Base-by-base conservation (phyloP, 306 rosid genomes). In the Gleditsia sinensis region DNA sequence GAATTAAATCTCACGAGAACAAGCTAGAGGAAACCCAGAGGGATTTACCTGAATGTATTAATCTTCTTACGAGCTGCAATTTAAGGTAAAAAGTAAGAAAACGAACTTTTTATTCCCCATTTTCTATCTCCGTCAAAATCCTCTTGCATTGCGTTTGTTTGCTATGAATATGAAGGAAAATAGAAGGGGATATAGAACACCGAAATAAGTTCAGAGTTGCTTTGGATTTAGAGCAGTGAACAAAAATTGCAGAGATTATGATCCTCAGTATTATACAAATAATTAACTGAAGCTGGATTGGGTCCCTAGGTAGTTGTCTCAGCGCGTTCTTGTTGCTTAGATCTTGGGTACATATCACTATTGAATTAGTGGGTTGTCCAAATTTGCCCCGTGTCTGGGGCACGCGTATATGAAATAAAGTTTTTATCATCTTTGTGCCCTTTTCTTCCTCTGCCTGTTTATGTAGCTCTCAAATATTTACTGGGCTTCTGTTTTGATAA, bases 61-160 rank as follows among this genome's bases (percentile, higher is more conserved):
- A 65, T 65, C 55, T 65, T 42, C 46, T 10, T 9, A 33, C 14
- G 7, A 34, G 12, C 36, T 69, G 10, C 43, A 42, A n/a, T 46
- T 60, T 14, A 48, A 73, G 70, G 78, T 73, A 73, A 28, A 19
- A 7, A 8, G 7, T 1, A 45, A 58, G 11, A 48, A n/a, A 17
- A 21, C 54, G 54, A 49, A 7, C 1, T 43, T 33, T 69, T 19
- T 6, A 3, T 11, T 71, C 23, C 16, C 20, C 20, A 0, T 27
- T 8, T 1, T 2, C 19, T 13, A 10, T 23, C 46, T 40, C 17
- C 9, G 7, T 32, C 16, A 23, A 12, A 61, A 20, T 33, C 10
- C 25, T 24, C 24, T 45, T 5, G 20, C 57, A n/a, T 23, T n/a
- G 7, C 9, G 8, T 43, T 76, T 70, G 59, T 33, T 67, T 16